Conservation (phyloP, 2,329 filamentous ascomycete species). For the Davidsoniella eucalypti region DNA sequence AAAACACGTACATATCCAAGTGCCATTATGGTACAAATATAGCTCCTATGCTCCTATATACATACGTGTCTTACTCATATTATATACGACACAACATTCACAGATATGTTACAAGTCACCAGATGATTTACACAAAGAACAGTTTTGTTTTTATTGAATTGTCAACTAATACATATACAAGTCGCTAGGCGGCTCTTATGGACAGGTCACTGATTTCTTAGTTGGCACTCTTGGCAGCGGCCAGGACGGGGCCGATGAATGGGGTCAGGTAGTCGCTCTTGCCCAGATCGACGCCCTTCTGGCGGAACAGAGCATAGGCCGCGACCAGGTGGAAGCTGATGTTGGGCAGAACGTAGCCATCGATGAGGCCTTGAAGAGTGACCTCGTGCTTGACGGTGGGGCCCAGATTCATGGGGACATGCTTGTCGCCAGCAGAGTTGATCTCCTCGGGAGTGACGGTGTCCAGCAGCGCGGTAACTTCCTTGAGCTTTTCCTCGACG, state of each 20-base stretch:
- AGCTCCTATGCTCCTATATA: too few relatives aligned
- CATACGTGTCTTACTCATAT: too few relatives aligned
- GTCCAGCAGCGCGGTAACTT: slow-evolving; percentile 2
- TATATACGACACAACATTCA: too few relatives aligned
- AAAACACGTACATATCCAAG: too few relatives aligned
- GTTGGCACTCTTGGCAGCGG: not conserved
- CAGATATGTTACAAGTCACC: too few relatives aligned
- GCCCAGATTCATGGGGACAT: slow-evolving; percentile 18
- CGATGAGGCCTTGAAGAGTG: slow-evolving; percentile 13
- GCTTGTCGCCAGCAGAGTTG: slow-evolving; percentile 18
- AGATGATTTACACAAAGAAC: too few relatives aligned
- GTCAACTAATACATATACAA: not conserved
- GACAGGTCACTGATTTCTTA: too few relatives aligned
- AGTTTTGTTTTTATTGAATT: not conserved
- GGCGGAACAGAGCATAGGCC: slow-evolving; percentile 39
- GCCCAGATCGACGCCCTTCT: slow-evolving; percentile 39
- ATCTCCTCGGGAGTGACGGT: slow-evolving; percentile 15
- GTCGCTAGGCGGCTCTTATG: too few relatives aligned
- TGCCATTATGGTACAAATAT: too few relatives aligned
- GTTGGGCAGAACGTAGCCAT: slow-evolving; percentile 35
- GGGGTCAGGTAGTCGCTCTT: slow-evolving; percentile 33
- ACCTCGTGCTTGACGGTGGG: slow-evolving; percentile 13
- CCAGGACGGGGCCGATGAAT: slow-evolving; percentile 8
- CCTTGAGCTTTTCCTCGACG: slow-evolving; percentile 1
- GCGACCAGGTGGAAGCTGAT: slow-evolving; percentile 43